These are phyloP conservation scores for Penicillium lividum DNA, from an alignment of 495 filamentous ascomycete species.

Conservation along the genomic window DNA sequence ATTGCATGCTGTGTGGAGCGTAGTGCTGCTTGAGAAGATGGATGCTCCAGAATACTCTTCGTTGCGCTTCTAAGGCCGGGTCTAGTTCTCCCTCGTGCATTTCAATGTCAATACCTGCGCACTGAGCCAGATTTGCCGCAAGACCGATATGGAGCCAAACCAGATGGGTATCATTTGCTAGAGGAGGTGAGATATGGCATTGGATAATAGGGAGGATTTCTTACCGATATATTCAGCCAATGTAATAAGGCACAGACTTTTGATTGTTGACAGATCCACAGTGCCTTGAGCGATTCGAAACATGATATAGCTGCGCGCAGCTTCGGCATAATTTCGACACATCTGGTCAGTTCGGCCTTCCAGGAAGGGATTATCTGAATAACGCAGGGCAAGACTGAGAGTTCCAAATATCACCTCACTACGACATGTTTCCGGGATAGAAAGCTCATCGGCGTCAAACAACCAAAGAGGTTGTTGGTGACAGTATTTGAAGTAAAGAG, in stretches of 20 bases:
- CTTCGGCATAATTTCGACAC: slow-evolving; percentile 36
- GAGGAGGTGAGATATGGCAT: slow-evolving; percentile 1
- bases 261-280: slow-evolving; percentile 41
- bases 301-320: slow-evolving; percentile 39
- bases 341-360: slow-evolving; percentile 27
- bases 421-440: slow-evolving; percentile 21
- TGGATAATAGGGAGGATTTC: background rate
- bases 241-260: slow-evolving; percentile 42
- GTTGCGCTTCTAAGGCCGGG: slow-evolving; percentile 32
- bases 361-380: slow-evolving; percentile 23
- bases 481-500: slow-evolving; percentile 44
- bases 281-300: slow-evolving; percentile 43
- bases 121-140: slow-evolving; percentile 33
- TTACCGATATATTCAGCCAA: slow-evolving; percentile 43
- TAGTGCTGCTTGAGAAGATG: slow-evolving; percentile 44
- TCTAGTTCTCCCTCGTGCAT: slow-evolving; percentile 27
- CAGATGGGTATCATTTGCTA: slow-evolving; percentile 28
- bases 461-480: slow-evolving; percentile 50
- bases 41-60: slow-evolving; percentile 46
- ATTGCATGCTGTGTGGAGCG: slow-evolving; percentile 35
- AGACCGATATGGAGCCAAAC: slow-evolving; percentile 26
- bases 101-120: slow-evolving; percentile 40
- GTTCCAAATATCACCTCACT: slow-evolving; percentile 43
- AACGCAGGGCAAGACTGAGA: slow-evolving; percentile 38
- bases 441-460: slow-evolving; percentile 40